These are phyloP conservation scores for Podospora pseudopauciseta DNA, from an alignment of 495 filamentous ascomycete species.

Conservation along the genomic window DNA sequence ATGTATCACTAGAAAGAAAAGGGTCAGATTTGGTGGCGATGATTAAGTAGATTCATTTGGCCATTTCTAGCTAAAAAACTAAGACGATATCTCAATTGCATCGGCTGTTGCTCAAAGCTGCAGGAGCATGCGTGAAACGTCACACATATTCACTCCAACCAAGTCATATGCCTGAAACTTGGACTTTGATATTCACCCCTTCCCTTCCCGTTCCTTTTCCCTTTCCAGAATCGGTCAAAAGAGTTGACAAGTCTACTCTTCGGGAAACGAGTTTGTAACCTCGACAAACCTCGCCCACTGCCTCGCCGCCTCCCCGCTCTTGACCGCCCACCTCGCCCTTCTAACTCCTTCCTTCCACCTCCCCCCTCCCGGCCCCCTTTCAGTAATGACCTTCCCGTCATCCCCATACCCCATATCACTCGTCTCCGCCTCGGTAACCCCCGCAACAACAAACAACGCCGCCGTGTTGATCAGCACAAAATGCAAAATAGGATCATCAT, in stretches of 20 bases:
- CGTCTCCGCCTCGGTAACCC: constrained; percentile 77
- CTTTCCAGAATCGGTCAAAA: neutral
- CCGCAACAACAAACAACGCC: constrained; percentile 75
- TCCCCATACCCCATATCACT: constrained; percentile 63
- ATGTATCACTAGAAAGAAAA: neutral
- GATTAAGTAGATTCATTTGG: neutral
- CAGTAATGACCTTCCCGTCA: constrained; percentile 69
- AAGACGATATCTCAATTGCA: no score
- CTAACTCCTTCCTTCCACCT: constrained; percentile 92
- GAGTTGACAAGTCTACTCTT: constrained; percentile 3
- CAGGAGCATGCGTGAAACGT: no score
- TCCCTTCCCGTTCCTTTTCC: neutral
- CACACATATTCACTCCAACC: no score
- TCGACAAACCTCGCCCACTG: constrained; percentile 69
- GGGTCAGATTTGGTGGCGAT: no score
- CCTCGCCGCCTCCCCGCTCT: constrained; percentile 74
- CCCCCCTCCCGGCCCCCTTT: constrained; percentile 75
- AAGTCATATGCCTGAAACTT: no score
- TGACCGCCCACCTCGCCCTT: constrained; percentile 75
- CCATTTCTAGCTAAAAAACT: neutral
- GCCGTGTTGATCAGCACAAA: constrained; percentile 95
- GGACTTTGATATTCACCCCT: neutral
- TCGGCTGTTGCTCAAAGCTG: no score
- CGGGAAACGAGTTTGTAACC: constrained; percentile 40
- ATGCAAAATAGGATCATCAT: constrained; percentile 79